Evolutionary conservation across 1,284 basidiomycete genomes (phyloP).

Genomic region (Neolentinus lepideus): DNA sequence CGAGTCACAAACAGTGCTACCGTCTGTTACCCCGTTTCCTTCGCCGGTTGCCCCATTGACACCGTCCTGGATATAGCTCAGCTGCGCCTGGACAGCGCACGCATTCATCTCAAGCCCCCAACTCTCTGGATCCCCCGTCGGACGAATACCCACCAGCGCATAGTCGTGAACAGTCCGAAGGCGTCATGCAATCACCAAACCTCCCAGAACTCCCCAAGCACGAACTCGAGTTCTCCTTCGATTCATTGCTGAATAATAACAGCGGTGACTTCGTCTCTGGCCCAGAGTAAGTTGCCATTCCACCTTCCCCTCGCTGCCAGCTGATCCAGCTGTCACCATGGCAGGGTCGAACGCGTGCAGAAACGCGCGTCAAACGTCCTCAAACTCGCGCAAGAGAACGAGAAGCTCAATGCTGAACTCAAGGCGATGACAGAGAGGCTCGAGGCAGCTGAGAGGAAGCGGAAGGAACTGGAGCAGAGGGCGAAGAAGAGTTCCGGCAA

Average conservation of each 20-base stretch:
- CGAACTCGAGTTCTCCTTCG: conserved; percentile 41
- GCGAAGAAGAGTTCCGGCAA: conserved; percentile 9
- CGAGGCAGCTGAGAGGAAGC: conserved; percentile 62
- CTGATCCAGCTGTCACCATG: conserved; percentile 4
- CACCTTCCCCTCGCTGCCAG: conserved; percentile 3
- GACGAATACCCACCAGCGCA: neutral
- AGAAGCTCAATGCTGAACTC: conserved; percentile 67
- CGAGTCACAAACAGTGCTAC: neutral
- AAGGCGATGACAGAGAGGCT: conserved; percentile 67
- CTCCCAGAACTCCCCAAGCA: conserved; percentile 49
- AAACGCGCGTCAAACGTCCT: conserved; percentile 72
- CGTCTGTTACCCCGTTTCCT: neutral
- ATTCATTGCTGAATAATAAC: conserved; percentile 31
- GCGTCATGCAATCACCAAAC: conserved; percentile 11
- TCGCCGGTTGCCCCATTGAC: neutral
- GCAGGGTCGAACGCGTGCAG: conserved; percentile 54
- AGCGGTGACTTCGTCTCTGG: conserved; percentile 9
- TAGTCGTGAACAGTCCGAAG: neutral
- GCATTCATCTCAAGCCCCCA: neutral
- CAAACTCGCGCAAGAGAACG: conserved; percentile 69
- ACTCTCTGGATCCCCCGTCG: neutral
- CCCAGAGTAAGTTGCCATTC: conserved; percentile 25
- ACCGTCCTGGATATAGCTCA: neutral
- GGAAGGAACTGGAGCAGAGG: conserved; percentile 42
- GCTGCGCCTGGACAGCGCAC: neutral